A percentile compares a stretch with the other conserved stretches of the same genome.
These are phyloP conservation scores for Trypanosoma congolense DNA, from an alignment of 208 protist species.

Conservation along the genomic window DNA sequence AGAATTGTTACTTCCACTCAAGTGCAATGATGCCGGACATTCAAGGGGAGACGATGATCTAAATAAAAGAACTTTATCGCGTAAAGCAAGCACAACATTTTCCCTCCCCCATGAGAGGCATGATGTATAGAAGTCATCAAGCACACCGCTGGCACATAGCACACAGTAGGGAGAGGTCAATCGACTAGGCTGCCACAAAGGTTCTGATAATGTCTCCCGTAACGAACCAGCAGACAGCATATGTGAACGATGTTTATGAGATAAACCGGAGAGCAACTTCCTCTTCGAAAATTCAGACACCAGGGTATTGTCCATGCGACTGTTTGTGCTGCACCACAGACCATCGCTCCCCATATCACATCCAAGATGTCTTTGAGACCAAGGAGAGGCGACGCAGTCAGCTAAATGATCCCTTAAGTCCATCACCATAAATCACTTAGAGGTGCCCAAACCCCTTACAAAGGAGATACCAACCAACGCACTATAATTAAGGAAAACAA, in stretches of 20 bases:
- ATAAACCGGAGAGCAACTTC: no score
- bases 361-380: not conserved
- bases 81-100: conserved; percentile 56
- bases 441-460: no score
- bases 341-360: not conserved
- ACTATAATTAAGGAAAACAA: conserved; percentile 4
- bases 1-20: conserved; percentile 14
- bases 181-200: conserved; percentile 54
- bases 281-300: no score
- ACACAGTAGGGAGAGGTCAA: conserved; percentile 75
- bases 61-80: conserved; percentile 67
- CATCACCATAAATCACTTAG: no score
- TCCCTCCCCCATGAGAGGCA: conserved; percentile 67
- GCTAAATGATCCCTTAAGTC: not conserved
- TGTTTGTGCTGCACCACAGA: not conserved
- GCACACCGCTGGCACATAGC: conserved; percentile 55
- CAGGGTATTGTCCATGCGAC: no score
- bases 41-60: conserved; percentile 44
- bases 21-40: conserved; percentile 24
- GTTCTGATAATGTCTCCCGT: conserved; percentile 1
- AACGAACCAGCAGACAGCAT: not conserved
- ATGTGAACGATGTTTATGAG: not conserved
- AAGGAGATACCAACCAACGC: not conserved
- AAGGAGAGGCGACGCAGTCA: not conserved
- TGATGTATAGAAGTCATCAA: conserved; percentile 78